Base-by-base conservation (phyloP, 805 yeast genomes). In the Candida patagonica region DNA sequence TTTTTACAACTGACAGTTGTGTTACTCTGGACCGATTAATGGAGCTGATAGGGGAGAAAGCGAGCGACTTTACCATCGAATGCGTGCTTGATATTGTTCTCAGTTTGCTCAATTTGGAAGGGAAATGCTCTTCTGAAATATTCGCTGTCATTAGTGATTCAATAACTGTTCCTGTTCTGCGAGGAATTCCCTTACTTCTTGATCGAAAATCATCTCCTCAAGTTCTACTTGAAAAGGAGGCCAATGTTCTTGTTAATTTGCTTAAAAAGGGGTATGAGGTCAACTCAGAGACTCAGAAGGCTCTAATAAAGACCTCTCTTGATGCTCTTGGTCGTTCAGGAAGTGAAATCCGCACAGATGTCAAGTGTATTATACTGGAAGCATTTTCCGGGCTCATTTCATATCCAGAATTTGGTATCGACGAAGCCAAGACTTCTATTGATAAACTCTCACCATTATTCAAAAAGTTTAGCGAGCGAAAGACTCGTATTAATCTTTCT, bases 41-140 rank as follows among this genome's bases (percentile, higher is more conserved):
- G 49, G 60, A 68, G 2, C 61, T 81, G 7, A 52, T 87, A 35
- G 61, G 66, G 1, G 55, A 60, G 1, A 67, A 72, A 41, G 78
- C 81, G 2, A 88, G 87, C 53, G 85, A 78, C 29, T 43, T 76
- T 1, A 95, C 86, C 2, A 51, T 79, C 7, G 72, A 79, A 1
- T 52, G 75, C 12, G 67, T 81, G 13, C 78, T 87, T n/a, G 72
- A 75, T 10, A 59, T 51, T 10, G 48, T 53, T 37, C 35, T 40
- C 4, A 53, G 50, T 36, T 22, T 56, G 20, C 24, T 49, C 9
- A 44, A 32, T 20, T 25, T 41, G 26, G 19, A 27, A 13, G 24
- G 17, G 13, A 13, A 20, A n/a, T 2, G 5, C 7, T 37, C 26
- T 22, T 26, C 15, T 16, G 16, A 24, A 26, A 17, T n/a, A 4